These are phyloP conservation scores for Aspergillus sp. DNA, from an alignment of 2,329 filamentous ascomycete genomes.

Conservation along the genomic window DNA sequence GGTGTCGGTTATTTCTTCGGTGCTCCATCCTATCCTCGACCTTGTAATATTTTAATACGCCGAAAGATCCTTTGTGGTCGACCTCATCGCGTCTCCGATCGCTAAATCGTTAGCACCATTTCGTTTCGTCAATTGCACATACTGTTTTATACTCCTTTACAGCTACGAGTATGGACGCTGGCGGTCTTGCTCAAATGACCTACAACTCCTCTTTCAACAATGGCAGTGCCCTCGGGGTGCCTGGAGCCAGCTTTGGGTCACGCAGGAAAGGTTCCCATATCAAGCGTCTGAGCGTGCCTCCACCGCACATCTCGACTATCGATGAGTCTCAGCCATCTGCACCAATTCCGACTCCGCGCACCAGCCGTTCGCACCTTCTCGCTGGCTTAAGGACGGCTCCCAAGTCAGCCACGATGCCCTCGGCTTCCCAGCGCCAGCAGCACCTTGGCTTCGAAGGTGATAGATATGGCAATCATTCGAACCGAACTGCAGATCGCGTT, in stretches of 20 bases:
- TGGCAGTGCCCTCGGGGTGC: slow-evolving; percentile 69
- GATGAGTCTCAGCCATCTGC: slow-evolving; percentile 67
- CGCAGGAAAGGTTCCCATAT: slow-evolving; percentile 81
- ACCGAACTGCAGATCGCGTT: slow-evolving; percentile 49
- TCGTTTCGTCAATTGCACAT: slow-evolving; percentile 32
- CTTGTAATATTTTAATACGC: slow-evolving; percentile 37
- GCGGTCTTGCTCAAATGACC: slow-evolving; percentile 99
- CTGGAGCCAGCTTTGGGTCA: slow-evolving; percentile 79
- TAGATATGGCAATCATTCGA: slow-evolving; percentile 49
- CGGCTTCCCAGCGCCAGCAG: slow-evolving; percentile 63
- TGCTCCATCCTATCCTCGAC: slow-evolving; percentile 21
- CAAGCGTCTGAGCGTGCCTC: slow-evolving; percentile 80
- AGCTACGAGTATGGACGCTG: slow-evolving; percentile 73
- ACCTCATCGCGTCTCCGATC: slow-evolving; percentile 15
- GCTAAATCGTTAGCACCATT: slow-evolving; percentile 25
- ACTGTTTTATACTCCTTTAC: slow-evolving; percentile 27
- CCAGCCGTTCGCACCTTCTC: slow-evolving; percentile 90
- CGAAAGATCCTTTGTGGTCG: slow-evolving; percentile 14
- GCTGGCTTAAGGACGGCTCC: slow-evolving; percentile 91
- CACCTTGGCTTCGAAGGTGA: slow-evolving; percentile 50
- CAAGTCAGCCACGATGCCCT: slow-evolving; percentile 76
- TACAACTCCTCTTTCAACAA: slow-evolving; percentile 74
- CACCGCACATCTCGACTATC: slow-evolving; percentile 69
- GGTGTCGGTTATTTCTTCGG: slow-evolving; percentile 17
- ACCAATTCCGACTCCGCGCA: slow-evolving; percentile 78